Evolutionary conservation across 2,329 filamentous ascomycete species (phyloP).

Genomic region (Hirsutella minnesotensis): DNA sequence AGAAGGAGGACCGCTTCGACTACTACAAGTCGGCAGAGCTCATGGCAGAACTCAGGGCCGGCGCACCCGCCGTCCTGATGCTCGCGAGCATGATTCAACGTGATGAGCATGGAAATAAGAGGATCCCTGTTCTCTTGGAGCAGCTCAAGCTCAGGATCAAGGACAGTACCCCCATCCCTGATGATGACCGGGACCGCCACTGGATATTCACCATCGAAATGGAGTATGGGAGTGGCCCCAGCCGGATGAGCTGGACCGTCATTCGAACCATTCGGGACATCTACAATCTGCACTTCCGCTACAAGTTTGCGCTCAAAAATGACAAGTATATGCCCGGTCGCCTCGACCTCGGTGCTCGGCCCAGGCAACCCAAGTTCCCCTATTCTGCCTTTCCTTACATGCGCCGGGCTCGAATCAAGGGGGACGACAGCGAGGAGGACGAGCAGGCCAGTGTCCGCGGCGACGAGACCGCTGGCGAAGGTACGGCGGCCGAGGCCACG

Average conservation of each 20-base stretch:
- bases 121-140: constrained; percentile 88
- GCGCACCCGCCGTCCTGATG: constrained; percentile 85
- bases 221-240: constrained; percentile 91
- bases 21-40: constrained; percentile 92
- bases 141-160: constrained; percentile 83
- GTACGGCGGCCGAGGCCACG: constrained; percentile 48
- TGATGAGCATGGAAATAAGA: constrained; percentile 89
- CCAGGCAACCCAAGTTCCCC: constrained; percentile 83
- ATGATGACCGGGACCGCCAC: constrained; percentile 55
- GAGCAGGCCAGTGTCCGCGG: constrained; percentile 27
- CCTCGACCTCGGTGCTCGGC: constrained; percentile 51
- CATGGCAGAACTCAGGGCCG: constrained; percentile 87
- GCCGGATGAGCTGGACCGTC: constrained; percentile 93
- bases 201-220: constrained; percentile 83
- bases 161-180: constrained; percentile 62
- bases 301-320: constrained; percentile 75
- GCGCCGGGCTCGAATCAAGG: constrained; percentile 65
- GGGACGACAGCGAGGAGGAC: constrained; percentile 73
- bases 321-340: constrained; percentile 68
- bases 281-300: constrained; percentile 83
- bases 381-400: constrained; percentile 83
- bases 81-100: constrained; percentile 96
- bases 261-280: constrained; percentile 81
- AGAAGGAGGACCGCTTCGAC: constrained; percentile 81
- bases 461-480: constrained; percentile 36